Percentiles rank a stretch among this genome's conserved stretches.
Conservation (phyloP, 2,329 filamentous ascomycete species). For the Beauveria caledonica region DNA sequence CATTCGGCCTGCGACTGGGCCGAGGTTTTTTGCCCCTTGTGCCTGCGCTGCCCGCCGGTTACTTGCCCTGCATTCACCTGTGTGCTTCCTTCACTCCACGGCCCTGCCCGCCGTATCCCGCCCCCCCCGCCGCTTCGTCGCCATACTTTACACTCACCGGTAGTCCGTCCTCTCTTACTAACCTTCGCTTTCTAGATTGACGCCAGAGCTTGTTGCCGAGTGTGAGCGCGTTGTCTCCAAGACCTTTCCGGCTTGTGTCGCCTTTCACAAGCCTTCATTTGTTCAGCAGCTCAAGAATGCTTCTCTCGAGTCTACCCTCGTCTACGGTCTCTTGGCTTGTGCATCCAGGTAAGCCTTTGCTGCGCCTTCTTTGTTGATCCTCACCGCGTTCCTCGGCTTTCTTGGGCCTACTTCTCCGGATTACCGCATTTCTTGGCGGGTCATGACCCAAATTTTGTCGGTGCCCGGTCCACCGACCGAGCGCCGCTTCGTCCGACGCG, state of each 20-base stretch:
- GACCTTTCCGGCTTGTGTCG: constrained; percentile 52
- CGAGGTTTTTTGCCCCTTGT: constrained; percentile 6
- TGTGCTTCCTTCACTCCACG: background rate
- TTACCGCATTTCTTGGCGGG: constrained; percentile 4
- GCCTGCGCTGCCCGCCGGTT: constrained; percentile 1
- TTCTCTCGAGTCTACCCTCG: constrained; percentile 46
- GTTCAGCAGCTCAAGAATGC: constrained; percentile 51
- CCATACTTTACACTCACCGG: background rate
- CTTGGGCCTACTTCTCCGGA: background rate
- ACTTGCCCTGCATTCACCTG: constrained; percentile 7
- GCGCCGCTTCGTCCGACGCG: background rate
- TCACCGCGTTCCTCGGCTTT: constrained; percentile 14
- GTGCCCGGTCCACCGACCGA: constrained; percentile 11
- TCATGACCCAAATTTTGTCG: constrained; percentile 11
- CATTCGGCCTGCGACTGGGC: constrained; percentile 5
- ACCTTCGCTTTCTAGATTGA: constrained; percentile 30
- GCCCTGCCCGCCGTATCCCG: background rate
- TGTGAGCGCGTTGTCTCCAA: constrained; percentile 54
- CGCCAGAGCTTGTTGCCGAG: constrained; percentile 49
- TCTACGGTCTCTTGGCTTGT: constrained; percentile 49
- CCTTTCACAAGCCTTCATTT: constrained; percentile 56
- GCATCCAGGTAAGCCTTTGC: constrained; percentile 44
- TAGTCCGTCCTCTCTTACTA: constrained; percentile 17
- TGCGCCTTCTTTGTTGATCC: constrained; percentile 14
- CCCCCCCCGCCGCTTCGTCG: background rate